Base-by-base conservation (phyloP, 176 grass and related monocot genomes). In the Avena insularis region DNA sequence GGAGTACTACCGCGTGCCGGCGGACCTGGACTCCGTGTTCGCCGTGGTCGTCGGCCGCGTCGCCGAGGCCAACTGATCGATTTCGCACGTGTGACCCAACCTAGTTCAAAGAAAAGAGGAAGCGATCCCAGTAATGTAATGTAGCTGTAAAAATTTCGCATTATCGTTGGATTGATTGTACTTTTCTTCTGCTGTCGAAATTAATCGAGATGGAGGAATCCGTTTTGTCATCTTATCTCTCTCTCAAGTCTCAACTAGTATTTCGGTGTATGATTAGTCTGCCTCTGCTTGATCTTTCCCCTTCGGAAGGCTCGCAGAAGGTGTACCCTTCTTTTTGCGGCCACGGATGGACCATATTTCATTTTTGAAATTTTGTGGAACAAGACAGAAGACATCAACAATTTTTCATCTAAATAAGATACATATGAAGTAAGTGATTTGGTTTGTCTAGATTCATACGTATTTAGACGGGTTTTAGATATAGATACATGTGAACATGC, bases 1-100 rank as follows among this genome's bases (percentile, higher is more conserved):
- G 71, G 90, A 91, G 78, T 91, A 88, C 86, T 91, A 63, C 86
- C 86, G 90, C 78, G 86, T 91, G 62, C 90, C 90, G 16, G 71
- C 71, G 12, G 86, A 91, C 76, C 54, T 91, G 78, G 90, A 88
- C 82, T 63, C 90, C 61, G 77, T 85, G 29, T 91, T 88, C 15
- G 71, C 51, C 71, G 6, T 43, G 6, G 73, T 31, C 23, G 73
- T 31, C 23, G 84, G 54, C 60, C 27, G 69, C 48, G 82, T 73
- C 38, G 89, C 90, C 12, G 59, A 91, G 60, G 86, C 86, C 2
- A 91, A 88, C 33, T 84, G 33, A 40, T 3, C 16, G 43, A 16
- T 2, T 14, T 21, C 0, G 17, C 17, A 2, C 20, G 12, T 47
- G 40, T 20, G 23, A 53, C 5, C 47, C 7, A 75, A 8, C 17